Percentiles rank a stretch among this genome's conserved stretches.
Conservation (phyloP, 768 basidiomycete genomes). For the Serendipita sp. region DNA sequence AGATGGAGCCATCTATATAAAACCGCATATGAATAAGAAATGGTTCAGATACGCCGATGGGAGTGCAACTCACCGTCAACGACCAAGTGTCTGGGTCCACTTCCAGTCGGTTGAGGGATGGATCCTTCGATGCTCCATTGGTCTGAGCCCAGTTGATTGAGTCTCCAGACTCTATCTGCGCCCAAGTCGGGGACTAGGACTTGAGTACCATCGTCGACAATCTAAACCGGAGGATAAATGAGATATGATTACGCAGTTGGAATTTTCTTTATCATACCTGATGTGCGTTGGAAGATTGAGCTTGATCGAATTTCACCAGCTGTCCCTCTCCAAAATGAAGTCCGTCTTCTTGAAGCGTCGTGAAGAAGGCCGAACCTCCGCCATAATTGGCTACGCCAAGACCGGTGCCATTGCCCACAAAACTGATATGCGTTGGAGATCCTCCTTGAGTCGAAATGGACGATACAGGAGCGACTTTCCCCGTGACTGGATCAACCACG, state of each 20-base stretch:
- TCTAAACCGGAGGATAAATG: background rate
- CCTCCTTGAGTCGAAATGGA: constrained; percentile 3
- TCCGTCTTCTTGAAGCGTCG: background rate
- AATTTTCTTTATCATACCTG: background rate
- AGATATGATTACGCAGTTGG: background rate
- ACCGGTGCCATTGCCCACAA: background rate
- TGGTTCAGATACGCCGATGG: background rate
- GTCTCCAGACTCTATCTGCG: constrained; percentile 48
- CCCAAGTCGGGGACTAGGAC: constrained; percentile 66
- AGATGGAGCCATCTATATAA: constrained; percentile 40
- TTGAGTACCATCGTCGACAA: constrained; percentile 25
- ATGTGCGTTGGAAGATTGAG: background rate
- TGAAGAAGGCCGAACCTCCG: constrained; percentile 1
- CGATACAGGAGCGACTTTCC: background rate
- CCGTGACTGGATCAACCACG: background rate
- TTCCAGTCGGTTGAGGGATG: constrained; percentile 35
- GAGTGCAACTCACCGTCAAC: constrained; percentile 34
- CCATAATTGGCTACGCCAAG: constrained; percentile 4
- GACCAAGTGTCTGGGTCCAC: constrained; percentile 58
- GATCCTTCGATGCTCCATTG: constrained; percentile 36
- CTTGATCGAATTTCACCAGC: background rate
- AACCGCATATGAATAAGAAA: background rate
- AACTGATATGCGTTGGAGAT: background rate
- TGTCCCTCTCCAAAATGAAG: background rate
- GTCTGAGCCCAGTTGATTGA: constrained; percentile 28